Conservation (phyloP, 2,329 filamentous ascomycete genomes). For the Fusarium succisae region DNA sequence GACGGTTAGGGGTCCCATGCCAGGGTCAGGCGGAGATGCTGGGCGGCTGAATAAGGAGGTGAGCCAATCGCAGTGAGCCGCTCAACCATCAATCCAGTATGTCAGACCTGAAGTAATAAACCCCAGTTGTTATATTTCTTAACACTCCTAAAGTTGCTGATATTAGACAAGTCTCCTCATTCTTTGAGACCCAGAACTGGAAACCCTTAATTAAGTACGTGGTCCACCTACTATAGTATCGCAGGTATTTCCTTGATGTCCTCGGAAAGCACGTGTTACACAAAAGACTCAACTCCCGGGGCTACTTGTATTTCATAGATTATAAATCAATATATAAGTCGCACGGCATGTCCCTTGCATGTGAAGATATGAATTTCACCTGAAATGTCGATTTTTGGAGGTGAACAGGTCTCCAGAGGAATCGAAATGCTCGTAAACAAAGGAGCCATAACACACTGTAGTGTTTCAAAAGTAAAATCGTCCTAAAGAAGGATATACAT, state of each 20-base stretch:
- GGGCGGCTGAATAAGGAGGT: background rate
- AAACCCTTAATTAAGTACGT: background rate
- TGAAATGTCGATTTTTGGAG: too few relatives aligned
- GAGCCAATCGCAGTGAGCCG: slow-evolving; percentile 1
- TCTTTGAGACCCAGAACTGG: background rate
- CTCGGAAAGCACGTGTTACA: background rate
- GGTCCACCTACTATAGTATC: slow-evolving; percentile 1
- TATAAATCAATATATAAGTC: background rate
- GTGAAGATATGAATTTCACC: background rate
- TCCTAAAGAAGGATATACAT: background rate
- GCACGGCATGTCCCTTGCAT: background rate
- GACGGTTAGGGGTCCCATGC: slow-evolving; percentile 24
- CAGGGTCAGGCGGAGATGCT: slow-evolving; percentile 32
- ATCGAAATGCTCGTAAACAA: background rate
- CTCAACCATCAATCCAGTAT: background rate
- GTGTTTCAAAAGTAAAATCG: background rate
- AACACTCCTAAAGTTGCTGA: background rate
- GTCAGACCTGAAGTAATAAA: background rate
- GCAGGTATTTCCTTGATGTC: background rate
- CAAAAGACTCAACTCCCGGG: background rate
- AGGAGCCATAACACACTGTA: background rate
- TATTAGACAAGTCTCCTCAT: background rate
- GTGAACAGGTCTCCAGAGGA: background rate
- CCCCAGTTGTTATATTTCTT: background rate
- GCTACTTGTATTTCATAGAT: background rate